Evolutionary conservation across 805 yeast species (phyloP), one percentile per base, ranked within the genome.

Genomic region (Wickerhamiella nectarea): DNA sequence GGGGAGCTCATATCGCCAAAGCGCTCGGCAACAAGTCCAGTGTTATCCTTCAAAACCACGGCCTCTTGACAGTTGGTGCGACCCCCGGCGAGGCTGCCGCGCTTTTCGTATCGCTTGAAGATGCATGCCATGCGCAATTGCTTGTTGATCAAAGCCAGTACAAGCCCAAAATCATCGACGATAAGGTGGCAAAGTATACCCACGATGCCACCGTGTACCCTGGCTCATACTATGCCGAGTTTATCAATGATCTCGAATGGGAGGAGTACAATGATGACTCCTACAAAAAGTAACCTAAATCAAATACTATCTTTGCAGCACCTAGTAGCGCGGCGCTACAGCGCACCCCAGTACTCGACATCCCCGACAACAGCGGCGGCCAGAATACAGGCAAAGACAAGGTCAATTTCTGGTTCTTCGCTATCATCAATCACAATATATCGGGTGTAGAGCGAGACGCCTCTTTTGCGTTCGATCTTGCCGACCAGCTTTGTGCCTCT

Each of bases 81-180:
- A 78, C 83, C 5, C 77, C 79, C 10, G 86, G 78, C 54, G 86
- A 78, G 60, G 86, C 87, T 9, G 84, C 84, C 2, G 74, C 72
- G 56, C 56, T 77, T 46, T 80, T 72, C 60, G 67, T 76, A 1
- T 57, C 76, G 41, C 67, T 78, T 74, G 87, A 80, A 56, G 68
- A 71, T 52, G 55, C 71, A 8, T 80, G 87, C 56, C 71, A 76
- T 55, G 71, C 71, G n/a, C 87, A 80, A 60, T 59, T 80, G 54
- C 57, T 72, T 46, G 80, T 71, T 3, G 84, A 79, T 50, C 66
- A 81, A 3, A 71, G 72, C 21, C 64, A 66, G 48, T 62, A 59
- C 48, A 50, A 65, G 48, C 58, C 70, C 56, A 59, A 71, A 46
- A 26, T 71, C 29, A 68, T 78, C 48, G 69, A 69, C 18, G 76